A percentile compares a stretch with the other conserved stretches of the same genome.
Conservation (phyloP, 768 basidiomycete genomes). For the Tephrocybe sp. region DNA sequence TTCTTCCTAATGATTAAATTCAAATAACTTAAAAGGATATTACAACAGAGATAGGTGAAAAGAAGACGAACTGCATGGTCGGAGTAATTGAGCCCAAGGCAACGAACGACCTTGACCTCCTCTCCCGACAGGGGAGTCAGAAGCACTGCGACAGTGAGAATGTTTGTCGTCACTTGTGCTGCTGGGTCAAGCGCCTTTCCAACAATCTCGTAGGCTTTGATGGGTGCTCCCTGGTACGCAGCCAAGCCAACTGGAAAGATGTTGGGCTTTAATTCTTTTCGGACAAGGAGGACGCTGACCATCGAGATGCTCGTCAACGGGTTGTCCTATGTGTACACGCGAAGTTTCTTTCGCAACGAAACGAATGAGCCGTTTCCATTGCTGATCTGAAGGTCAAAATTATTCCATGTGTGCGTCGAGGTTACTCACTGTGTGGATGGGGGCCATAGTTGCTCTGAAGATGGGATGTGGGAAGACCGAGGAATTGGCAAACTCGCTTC, state of each 20-base stretch:
- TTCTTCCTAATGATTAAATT: slow-evolving; percentile 38
- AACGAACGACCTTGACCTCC: slow-evolving; percentile 68
- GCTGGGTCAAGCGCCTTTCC: slow-evolving; percentile 68
- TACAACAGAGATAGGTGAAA: background rate
- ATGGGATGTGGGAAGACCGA: slow-evolving; percentile 2
- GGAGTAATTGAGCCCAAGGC: slow-evolving; percentile 80
- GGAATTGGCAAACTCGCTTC: background rate
- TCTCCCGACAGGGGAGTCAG: slow-evolving; percentile 67
- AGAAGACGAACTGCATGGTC: slow-evolving; percentile 64
- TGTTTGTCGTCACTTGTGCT: slow-evolving; percentile 57
- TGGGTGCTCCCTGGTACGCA: slow-evolving; percentile 45
- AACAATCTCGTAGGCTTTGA: slow-evolving; percentile 70
- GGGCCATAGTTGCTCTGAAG: slow-evolving; percentile 41
- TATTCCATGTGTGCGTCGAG: background rate
- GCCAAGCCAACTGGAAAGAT: slow-evolving; percentile 55
- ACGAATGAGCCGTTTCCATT: slow-evolving; percentile 81
- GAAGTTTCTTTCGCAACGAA: slow-evolving; percentile 77
- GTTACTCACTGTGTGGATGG: slow-evolving; percentile 53
- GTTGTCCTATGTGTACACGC: slow-evolving; percentile 74
- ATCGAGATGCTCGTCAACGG: slow-evolving; percentile 63
- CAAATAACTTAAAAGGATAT: background rate
- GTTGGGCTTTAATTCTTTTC: background rate
- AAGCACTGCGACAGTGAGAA: slow-evolving; percentile 70
- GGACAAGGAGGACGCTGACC: slow-evolving; percentile 31
- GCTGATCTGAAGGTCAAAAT: slow-evolving; percentile 29